phyloP scores from a whole-genome alignment of 768 basidiomycete genomes.

The Lentinus brumalis region DNA sequence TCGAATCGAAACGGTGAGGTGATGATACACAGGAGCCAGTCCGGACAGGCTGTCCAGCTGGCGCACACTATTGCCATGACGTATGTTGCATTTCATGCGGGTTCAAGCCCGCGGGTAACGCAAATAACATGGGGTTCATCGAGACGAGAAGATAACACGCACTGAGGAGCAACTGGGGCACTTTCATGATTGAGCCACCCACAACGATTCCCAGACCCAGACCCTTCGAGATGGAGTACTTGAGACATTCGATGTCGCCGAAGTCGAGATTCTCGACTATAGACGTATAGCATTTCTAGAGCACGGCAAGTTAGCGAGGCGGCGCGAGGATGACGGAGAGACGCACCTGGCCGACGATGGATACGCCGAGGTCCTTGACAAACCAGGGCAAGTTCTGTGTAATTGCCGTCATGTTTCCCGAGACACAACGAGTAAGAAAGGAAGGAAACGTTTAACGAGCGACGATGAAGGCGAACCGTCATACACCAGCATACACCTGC shows the following conservation, averaged over 20 bases:
- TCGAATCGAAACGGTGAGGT: background rate
- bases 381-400: conserved; percentile 88
- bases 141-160: conserved; percentile 31
- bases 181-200: conserved; percentile 93
- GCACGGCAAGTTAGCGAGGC: background rate
- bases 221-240: conserved; percentile 90
- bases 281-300: conserved; percentile 88
- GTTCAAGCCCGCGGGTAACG: too few relatives aligned
- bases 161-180: conserved; percentile 91
- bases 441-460: conserved; percentile 2
- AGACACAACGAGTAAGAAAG: background rate
- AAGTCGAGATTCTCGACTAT: conserved; percentile 87
- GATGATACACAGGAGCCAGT: background rate
- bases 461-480: background rate
- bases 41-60: too few relatives aligned
- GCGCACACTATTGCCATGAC: too few relatives aligned
- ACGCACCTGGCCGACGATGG: conserved; percentile 78
- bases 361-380: conserved; percentile 76
- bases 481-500: too few relatives aligned
- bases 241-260: conserved; percentile 78
- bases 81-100: too few relatives aligned
- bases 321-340: background rate
- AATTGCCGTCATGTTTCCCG: conserved; percentile 63
- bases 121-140: too few relatives aligned
- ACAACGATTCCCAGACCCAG: conserved; percentile 91